Conservation (phyloP, 345 rosid genomes). For the Brassica incana region DNA sequence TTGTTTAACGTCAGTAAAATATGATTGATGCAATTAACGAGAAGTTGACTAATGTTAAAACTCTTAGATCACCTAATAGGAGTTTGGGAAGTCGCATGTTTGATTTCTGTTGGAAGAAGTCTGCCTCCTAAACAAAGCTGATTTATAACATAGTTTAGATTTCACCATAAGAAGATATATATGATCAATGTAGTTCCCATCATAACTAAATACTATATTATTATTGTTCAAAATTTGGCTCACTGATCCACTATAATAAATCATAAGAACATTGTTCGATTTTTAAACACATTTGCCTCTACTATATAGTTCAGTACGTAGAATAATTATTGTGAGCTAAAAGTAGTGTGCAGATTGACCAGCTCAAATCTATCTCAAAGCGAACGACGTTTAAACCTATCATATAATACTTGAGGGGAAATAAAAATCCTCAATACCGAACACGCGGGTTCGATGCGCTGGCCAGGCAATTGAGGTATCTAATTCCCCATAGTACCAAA, state of each 20-base stretch:
- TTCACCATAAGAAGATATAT: too few species aligned
- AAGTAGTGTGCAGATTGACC: not conserved
- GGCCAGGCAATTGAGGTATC: too few species aligned
- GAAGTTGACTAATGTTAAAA: too few species aligned
- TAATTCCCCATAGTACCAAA: too few species aligned
- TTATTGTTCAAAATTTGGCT: not conserved
- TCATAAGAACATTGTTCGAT: not conserved
- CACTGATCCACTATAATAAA: not conserved
- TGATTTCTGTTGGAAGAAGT: too few species aligned
- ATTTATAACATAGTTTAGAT: too few species aligned
- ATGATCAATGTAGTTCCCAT: not conserved
- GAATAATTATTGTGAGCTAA: not conserved
- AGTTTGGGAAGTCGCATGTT: too few species aligned
- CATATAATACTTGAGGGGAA: not conserved
- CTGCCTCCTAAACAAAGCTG: too few species aligned
- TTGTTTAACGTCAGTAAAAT: not conserved
- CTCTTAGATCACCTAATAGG: too few species aligned
- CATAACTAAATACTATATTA: not conserved
- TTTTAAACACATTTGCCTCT: not conserved
- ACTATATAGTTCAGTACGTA: not conserved
- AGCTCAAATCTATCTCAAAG: not conserved
- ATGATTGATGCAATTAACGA: not conserved
- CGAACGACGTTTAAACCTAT: not conserved
- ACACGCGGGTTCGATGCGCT: too few species aligned
- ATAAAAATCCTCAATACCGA: too few species aligned